Base-by-base conservation (phyloP, 768 basidiomycete species). In the Tricholoma bakamatsutake region DNA sequence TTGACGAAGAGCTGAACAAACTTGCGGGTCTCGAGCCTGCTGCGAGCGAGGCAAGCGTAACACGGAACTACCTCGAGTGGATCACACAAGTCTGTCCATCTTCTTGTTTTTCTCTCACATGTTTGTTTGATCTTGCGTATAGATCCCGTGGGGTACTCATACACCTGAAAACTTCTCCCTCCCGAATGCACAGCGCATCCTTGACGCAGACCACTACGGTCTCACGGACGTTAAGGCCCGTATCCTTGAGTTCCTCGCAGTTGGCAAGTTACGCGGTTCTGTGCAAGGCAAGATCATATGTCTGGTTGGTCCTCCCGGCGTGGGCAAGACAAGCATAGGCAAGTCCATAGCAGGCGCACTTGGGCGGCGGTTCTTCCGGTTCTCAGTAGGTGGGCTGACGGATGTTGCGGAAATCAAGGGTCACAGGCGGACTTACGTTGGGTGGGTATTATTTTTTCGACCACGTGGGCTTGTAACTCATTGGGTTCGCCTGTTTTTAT, bases 361-460 rank as follows among this genome's bases (percentile, higher is more conserved):
- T 21, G 85, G 88, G 27, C 74, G 96, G 57, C 87, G 93, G 68
- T 98, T 98, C 75, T 98, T 95, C 83, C 81, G 94, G 48, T 97
- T 99, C 73, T 93, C 90, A 8, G 96, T 98, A 4, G 96, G 97
- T 59, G 96, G 97, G 12, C 71, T 99, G 66, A 93, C 93, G 47
- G 97, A 99, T 68, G 94, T 98, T 0, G 97, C 97, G 54, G 97
- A 98, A 79, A 98, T 99, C 66, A 98, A 98, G 73, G 97, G 97
- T 1, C 97, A 99, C 66, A 75, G 97, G 64, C 76, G 97, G 67
- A 99, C 96, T n/a, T 98, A 97, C 66, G 92, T 95, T 52, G 92
- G 90, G 87, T 90, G 55, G 43, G 85, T 75, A 2, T 9, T 49
- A 24, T 12, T 11, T 12, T 11, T 49, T 33, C 28, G 37, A 13